Evolutionary conservation across 1,139 yeast species (phyloP).

Genomic region (Blastobotrys capitulatus): DNA sequence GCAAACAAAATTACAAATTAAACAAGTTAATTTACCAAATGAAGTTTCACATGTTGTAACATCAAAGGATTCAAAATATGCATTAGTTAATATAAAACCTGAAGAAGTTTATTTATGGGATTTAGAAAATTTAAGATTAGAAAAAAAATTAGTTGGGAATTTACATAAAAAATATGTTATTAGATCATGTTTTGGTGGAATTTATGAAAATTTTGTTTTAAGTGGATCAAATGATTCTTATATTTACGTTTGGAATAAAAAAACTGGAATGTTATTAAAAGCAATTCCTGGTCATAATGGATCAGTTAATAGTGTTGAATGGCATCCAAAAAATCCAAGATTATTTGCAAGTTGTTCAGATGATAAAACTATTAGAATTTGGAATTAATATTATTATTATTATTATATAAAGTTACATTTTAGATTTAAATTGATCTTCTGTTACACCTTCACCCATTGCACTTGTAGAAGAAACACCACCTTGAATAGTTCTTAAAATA

Average conservation of each 20-base stretch:
- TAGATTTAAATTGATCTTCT: constrained; percentile 80
- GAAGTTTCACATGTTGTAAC: constrained; percentile 46
- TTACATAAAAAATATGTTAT: constrained; percentile 60
- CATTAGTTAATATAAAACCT: constrained; percentile 63
- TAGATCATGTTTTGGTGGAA: constrained; percentile 72
- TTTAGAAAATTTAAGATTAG: constrained; percentile 43
- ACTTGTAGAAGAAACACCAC: constrained; percentile 93
- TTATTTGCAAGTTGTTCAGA: constrained; percentile 84
- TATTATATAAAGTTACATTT: not conserved
- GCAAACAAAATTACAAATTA: constrained; percentile 30
- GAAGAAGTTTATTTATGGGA: constrained; percentile 83
- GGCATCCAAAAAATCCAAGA: constrained; percentile 53
- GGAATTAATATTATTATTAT: constrained; percentile 16
- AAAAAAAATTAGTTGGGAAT: constrained; percentile 66
- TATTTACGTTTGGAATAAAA: constrained; percentile 75
- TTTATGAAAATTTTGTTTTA: constrained; percentile 60
- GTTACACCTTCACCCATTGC: constrained; percentile 99
- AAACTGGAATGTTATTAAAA: constrained; percentile 53
- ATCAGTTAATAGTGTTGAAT: constrained; percentile 69
- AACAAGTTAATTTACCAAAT: constrained; percentile 38
- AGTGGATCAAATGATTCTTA: constrained; percentile 84
- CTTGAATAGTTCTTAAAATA: constrained; percentile 81
- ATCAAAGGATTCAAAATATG: constrained; percentile 41
- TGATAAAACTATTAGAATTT: constrained; percentile 42
- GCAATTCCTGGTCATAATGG: constrained; percentile 58